These are phyloP conservation scores for Ramaria rubella DNA, from an alignment of 768 basidiomycete genomes.

Conservation along the genomic window DNA sequence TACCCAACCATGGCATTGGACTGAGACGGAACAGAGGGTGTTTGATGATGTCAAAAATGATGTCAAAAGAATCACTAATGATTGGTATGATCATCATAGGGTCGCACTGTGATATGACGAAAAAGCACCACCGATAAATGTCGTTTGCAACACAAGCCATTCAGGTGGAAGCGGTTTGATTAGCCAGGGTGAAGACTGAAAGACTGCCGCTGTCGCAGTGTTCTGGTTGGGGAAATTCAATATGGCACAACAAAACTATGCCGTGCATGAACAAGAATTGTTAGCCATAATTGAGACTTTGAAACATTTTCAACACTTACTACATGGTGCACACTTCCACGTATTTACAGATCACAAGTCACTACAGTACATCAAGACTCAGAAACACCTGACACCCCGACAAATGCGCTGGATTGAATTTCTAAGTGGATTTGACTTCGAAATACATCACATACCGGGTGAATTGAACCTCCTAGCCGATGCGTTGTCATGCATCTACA, in stretches of 20 bases:
- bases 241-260: constrained; percentile 34
- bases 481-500: constrained; percentile 13
- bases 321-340: too few species aligned
- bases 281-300: constrained; percentile 28
- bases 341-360: too few species aligned
- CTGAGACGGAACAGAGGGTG: constrained; percentile 15
- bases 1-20: constrained; percentile 12
- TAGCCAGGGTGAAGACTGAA: too few species aligned
- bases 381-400: too few species aligned
- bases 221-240: constrained; percentile 34
- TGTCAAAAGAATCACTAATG: constrained; percentile 4
- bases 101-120: background rate
- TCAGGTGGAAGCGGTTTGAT: constrained; percentile 27
- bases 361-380: too few species aligned
- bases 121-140: constrained; percentile 19
- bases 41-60: constrained; percentile 16
- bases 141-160: constrained; percentile 28
- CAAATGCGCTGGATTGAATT: background rate
- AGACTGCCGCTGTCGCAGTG: constrained; percentile 23
- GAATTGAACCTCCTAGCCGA: constrained; percentile 3
- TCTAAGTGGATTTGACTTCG: background rate
- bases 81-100: background rate
- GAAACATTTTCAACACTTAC: too few species aligned
- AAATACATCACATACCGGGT: constrained; percentile 9
- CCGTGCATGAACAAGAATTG: constrained; percentile 35